phyloP scores from a whole-genome alignment of 305 asterid genomes.

The Fraxinus latifolia region DNA sequence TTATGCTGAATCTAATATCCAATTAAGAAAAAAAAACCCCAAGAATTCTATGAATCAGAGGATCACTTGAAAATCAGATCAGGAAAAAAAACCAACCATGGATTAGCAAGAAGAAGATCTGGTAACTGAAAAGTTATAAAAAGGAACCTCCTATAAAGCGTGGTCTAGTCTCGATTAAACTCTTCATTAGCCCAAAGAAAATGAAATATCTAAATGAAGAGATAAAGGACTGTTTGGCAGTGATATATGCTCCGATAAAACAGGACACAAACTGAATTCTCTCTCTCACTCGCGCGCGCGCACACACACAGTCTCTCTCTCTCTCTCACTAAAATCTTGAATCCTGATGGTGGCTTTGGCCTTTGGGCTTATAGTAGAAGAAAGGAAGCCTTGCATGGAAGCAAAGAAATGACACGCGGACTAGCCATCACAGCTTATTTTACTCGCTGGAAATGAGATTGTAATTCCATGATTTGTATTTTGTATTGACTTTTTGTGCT shows the following conservation, averaged over 20 bases:
- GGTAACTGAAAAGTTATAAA: constrained; percentile 14
- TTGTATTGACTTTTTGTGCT: background rate
- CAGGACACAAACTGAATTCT: background rate
- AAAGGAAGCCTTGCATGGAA: constrained; percentile 59
- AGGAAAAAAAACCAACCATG: constrained; percentile 18
- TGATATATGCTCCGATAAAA: background rate
- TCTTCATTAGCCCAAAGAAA: constrained; percentile 29
- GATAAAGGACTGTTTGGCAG: constrained; percentile 34
- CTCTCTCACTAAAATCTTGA: constrained; percentile 7
- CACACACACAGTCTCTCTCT: background rate
- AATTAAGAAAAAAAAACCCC: constrained; percentile 16
- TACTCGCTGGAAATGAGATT: constrained; percentile 23
- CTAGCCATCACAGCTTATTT: background rate
- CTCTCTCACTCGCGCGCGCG: background rate
- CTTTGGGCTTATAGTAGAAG: constrained; percentile 11
- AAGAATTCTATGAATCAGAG: constrained; percentile 22
- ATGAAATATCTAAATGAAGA: constrained; percentile 23
- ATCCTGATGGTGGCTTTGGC: constrained; percentile 20
- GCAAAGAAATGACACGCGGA: constrained; percentile 41
- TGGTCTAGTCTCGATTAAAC: constrained; percentile 15
- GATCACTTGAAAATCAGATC: constrained; percentile 23
- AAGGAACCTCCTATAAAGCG: constrained; percentile 11
- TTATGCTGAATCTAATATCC: constrained; percentile 18
- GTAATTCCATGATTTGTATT: constrained; percentile 5
- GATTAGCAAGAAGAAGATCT: constrained; percentile 30